Evolutionary conservation across 352 stramenopile species (phyloP).

Genomic region (Peronospora destructor): DNA sequence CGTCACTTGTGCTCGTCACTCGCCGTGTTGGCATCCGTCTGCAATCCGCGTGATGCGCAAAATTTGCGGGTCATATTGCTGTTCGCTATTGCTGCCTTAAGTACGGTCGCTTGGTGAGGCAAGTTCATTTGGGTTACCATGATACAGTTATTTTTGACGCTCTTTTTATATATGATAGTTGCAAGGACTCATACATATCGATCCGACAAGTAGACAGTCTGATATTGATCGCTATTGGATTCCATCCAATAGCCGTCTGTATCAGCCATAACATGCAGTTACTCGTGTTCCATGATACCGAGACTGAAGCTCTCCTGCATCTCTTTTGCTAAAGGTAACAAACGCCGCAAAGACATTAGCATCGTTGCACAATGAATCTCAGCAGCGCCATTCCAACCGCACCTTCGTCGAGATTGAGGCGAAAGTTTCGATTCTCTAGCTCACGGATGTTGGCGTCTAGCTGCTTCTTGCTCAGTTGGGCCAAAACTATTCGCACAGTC

Average conservation of each 20-base stretch:
- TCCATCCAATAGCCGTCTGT: too few species aligned
- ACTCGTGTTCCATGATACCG: constrained; percentile 21
- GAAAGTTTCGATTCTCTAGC: constrained; percentile 79
- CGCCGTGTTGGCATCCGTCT: constrained; percentile 17
- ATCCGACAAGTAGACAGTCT: background rate
- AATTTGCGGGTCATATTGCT: constrained; percentile 13
- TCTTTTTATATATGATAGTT: too few species aligned
- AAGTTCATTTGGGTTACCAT: too few species aligned
- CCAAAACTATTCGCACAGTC: constrained; percentile 29
- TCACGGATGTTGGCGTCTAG: constrained; percentile 66
- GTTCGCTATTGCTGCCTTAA: constrained; percentile 8
- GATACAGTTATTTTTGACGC: too few species aligned
- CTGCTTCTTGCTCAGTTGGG: constrained; percentile 51
- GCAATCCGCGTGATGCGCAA: constrained; percentile 5
- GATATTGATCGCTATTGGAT: background rate
- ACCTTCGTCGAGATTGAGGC: constrained; percentile 77
- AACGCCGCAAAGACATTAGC: constrained; percentile 5
- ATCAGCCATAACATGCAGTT: background rate
- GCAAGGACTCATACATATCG: too few species aligned
- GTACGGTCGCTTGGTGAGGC: constrained; percentile 4
- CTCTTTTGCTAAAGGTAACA: constrained; percentile 27
- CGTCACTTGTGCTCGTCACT: background rate
- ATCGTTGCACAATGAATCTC: background rate
- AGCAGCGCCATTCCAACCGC: background rate
- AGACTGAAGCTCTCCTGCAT: constrained; percentile 37